Evolutionary conservation across 495 filamentous ascomycete species (phyloP), one percentile per base, ranked within the genome.

Genomic region (Durotheca rogersii): DNA sequence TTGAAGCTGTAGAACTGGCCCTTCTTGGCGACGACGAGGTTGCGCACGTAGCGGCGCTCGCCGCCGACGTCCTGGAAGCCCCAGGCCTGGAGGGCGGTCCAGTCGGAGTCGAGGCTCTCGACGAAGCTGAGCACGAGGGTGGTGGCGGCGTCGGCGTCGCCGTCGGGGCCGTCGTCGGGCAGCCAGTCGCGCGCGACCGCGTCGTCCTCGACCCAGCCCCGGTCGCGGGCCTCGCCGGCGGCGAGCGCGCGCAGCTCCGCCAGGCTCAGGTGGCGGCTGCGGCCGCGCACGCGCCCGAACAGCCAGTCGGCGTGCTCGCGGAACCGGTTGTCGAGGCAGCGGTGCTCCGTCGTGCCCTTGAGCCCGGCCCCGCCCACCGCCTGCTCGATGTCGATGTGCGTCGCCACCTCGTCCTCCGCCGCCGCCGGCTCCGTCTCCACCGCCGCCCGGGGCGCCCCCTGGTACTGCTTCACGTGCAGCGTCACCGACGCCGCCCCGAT

Each of bases 361-460:
- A 94, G 73, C 30, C 87, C 89, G 52, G 87, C 89, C 6, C 87
- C 89, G 6, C 87, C 88, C 27, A 81, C 78, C 18, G 79, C 75
- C 70, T 96, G 90, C 19, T 82, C 76, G 65, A 95, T 87, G 68
- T 94, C 85, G 72, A 96, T 82, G 75, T 89, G 87, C 45, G 79
- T 74, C 5, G 77, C 58, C 2, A 70, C 54, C 21, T 74, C 67
- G 1, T 66, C 42, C 31, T 62, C 52, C 32, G 69, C 68, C 10
- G 65, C 48, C 20, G 71, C 66, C 25, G 70, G 72, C n/a, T n/a
- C n/a, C n/a, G n/a, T n/a, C n/a, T n/a, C n/a, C n/a, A n/a, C n/a
- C n/a, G n/a, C n/a, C n/a, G n/a, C n/a, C n/a, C n/a, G n/a, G n/a
- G 70, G 79, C 45, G 66, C 62, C 7, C 58, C 74, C 15, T 70